Evolutionary conservation across 306 rosid genomes (phyloP).

Genomic region (Urtica urens): DNA sequence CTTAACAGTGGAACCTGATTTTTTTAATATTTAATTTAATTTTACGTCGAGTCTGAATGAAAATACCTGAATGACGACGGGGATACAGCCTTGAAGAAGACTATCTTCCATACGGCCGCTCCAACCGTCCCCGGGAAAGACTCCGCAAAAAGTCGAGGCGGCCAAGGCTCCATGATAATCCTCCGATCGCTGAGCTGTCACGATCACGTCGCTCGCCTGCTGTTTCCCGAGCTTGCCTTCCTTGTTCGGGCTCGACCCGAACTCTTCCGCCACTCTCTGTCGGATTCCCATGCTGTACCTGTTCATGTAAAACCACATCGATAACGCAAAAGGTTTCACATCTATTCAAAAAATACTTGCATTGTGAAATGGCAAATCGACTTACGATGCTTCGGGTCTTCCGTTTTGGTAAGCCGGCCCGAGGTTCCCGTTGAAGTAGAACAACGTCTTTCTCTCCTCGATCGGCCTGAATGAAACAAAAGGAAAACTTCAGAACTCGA

Average conservation of each 20-base stretch:
- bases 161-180: constrained; percentile 59
- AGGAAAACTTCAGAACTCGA: background rate
- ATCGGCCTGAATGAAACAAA: constrained; percentile 42
- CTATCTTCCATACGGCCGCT: constrained; percentile 94
- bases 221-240: constrained; percentile 74
- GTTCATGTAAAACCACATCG: constrained; percentile 10
- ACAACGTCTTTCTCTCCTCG: constrained; percentile 59
- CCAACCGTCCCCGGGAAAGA: constrained; percentile 92
- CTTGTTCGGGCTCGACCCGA: constrained; percentile 71
- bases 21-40: too few relatives aligned
- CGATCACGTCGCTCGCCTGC: constrained; percentile 57
- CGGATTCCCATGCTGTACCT: constrained; percentile 95
- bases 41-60: too few relatives aligned
- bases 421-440: constrained; percentile 84
- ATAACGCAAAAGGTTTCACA: background rate
- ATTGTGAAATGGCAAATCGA: too few relatives aligned
- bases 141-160: constrained; percentile 72
- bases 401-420: constrained; percentile 65
- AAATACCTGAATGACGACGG: constrained; percentile 74
- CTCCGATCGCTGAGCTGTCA: constrained; percentile 51
- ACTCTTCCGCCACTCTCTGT: constrained; percentile 75
- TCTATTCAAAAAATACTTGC: constrained; percentile 5
- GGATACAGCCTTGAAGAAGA: constrained; percentile 88
- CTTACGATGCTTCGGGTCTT: constrained; percentile 74
- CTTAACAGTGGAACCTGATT: too few relatives aligned